A percentile compares a stretch with the other conserved stretches of the same genome.
Evolutionary conservation across 2,329 filamentous ascomycete genomes (phyloP).

Genomic region (Fusarium sp.): DNA sequence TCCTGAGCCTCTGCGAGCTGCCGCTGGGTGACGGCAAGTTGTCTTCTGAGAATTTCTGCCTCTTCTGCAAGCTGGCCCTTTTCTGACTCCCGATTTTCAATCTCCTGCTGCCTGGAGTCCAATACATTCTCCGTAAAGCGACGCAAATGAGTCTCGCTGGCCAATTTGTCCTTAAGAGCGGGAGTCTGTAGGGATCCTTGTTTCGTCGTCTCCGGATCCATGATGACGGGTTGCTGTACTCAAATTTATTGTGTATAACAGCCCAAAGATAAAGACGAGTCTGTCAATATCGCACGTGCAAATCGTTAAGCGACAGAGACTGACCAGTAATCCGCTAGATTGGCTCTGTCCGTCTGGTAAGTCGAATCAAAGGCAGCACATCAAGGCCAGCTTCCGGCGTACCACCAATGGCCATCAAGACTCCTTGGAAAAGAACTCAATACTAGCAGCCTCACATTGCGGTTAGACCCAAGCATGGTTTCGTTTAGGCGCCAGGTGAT

Average conservation of each 20-base stretch:
- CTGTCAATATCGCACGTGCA: constrained; percentile 11
- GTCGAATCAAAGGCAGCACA: constrained; percentile 24
- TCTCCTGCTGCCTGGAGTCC: constrained; percentile 50
- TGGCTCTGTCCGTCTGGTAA: background rate
- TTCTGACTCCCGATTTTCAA: constrained; percentile 47
- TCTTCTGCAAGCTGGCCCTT: constrained; percentile 43
- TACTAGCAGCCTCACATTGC: constrained; percentile 36
- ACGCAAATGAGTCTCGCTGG: constrained; percentile 48
- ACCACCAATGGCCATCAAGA: constrained; percentile 16
- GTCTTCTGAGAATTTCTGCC: constrained; percentile 46
- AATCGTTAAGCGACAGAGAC: constrained; percentile 13
- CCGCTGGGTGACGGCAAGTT: constrained; percentile 45
- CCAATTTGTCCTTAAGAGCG: constrained; percentile 42
- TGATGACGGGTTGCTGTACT: constrained; percentile 13
- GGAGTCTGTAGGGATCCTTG: constrained; percentile 24
- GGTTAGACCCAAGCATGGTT: constrained; percentile 31
- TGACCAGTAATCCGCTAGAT: constrained; percentile 10
- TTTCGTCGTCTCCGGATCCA: constrained; percentile 31
- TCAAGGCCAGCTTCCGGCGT: constrained; percentile 11
- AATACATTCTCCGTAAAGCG: constrained; percentile 51
- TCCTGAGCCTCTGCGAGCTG: constrained; percentile 49
- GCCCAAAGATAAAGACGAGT: constrained; percentile 5
- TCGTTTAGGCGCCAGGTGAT: constrained; percentile 36
- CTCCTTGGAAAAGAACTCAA: constrained; percentile 33
- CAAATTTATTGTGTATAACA: constrained; percentile 14